Conservation (phyloP, 192 early-diverging fungal species). For the Podila minutissima region DNA sequence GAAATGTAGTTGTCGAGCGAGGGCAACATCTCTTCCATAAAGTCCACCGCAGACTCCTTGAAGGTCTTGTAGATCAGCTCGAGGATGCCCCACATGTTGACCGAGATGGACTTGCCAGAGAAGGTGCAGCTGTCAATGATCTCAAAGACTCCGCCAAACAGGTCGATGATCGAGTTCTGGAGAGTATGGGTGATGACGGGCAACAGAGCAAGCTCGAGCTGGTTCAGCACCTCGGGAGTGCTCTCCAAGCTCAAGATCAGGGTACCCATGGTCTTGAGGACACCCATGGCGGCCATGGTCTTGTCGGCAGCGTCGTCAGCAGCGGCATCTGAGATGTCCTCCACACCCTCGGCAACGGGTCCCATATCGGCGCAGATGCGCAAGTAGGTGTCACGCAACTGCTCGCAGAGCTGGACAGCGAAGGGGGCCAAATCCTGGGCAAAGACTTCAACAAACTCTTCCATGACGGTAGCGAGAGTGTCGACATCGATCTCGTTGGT, state of each 20-base stretch:
- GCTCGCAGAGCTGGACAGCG: constrained; percentile 87
- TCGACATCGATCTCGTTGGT: constrained; percentile 96
- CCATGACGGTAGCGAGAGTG: constrained; percentile 86
- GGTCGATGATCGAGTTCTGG: constrained; percentile 78
- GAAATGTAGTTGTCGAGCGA: constrained; percentile 92
- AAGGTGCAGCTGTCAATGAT: constrained; percentile 91
- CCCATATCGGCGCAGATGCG: constrained; percentile 74
- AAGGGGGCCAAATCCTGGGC: constrained; percentile 92
- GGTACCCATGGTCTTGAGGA: constrained; percentile 90
- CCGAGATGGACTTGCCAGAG: constrained; percentile 83
- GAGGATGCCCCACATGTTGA: constrained; percentile 87
- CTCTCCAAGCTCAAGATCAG: constrained; percentile 88
- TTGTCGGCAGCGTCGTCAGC: constrained; percentile 81
- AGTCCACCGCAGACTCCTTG: constrained; percentile 85
- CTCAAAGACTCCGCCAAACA: constrained; percentile 90
- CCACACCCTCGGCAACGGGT: constrained; percentile 42
- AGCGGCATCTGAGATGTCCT: constrained; percentile 60
- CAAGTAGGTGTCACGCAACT: constrained; percentile 89
- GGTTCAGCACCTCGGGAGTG: constrained; percentile 79
- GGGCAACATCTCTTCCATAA: constrained; percentile 91
- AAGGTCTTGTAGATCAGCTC: constrained; percentile 80
- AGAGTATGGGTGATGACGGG: constrained; percentile 85
- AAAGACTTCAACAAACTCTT: constrained; percentile 92
- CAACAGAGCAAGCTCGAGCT: constrained; percentile 81
- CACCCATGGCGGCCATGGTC: constrained; percentile 88